These are phyloP conservation scores for Carallia brachiata DNA, from an alignment of 345 rosid species.

Conservation along the genomic window DNA sequence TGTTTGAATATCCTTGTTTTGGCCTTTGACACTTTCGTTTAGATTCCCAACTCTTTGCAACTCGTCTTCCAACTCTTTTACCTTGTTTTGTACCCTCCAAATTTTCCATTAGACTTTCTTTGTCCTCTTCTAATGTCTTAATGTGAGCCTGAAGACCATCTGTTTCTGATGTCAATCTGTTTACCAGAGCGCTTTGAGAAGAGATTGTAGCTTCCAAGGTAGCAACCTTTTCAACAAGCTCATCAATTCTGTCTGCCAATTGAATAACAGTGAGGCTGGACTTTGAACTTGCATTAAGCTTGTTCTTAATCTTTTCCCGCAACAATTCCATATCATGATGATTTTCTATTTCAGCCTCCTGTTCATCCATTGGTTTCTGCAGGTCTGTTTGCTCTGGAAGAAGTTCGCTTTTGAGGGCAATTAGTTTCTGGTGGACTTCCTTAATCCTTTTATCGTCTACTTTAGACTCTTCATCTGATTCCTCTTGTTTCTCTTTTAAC, in stretches of 20 bases:
- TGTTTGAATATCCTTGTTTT: conserved; percentile 45
- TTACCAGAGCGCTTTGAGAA: conserved; percentile 63
- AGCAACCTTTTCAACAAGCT: conserved; percentile 70
- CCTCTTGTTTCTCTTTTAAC: conserved; percentile 59
- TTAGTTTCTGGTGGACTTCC: conserved; percentile 44
- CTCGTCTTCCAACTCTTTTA: conserved; percentile 61
- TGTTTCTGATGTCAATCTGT: conserved; percentile 55
- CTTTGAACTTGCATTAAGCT: conserved; percentile 29
- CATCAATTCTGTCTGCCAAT: conserved; percentile 68
- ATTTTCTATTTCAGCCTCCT: conserved; percentile 11
- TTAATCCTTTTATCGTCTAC: conserved; percentile 46
- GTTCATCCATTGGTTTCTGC: conserved; percentile 23
- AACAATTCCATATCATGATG: conserved; percentile 25
- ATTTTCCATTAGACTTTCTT: conserved; percentile 43
- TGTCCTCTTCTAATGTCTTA: conserved; percentile 56
- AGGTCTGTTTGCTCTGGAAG: conserved; percentile 13
- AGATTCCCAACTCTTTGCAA: conserved; percentile 49
- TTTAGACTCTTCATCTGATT: conserved; percentile 48
- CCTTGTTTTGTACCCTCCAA: conserved; percentile 40
- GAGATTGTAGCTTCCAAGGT: conserved; percentile 51
- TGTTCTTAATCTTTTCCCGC: conserved; percentile 31
- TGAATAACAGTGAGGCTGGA: conserved; percentile 42
- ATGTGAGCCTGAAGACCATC: conserved; percentile 51
- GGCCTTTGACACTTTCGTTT: conserved; percentile 42
- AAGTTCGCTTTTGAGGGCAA: conserved; percentile 34